Evolutionary conservation across 768 basidiomycete genomes (phyloP).

Genomic region (Galerina sulciceps): DNA sequence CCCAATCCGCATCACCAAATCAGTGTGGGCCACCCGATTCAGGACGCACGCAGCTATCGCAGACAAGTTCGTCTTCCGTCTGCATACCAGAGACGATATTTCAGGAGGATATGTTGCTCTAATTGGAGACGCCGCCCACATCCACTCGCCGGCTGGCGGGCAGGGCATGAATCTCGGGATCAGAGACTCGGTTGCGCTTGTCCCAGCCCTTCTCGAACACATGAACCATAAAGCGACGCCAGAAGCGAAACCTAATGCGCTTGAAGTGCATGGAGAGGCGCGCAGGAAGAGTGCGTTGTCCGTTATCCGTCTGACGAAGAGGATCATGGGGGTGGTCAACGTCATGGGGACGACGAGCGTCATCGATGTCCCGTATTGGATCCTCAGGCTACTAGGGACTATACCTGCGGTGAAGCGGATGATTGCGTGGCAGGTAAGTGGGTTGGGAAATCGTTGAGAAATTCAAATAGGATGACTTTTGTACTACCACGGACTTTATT

Average conservation of each 20-base stretch:
- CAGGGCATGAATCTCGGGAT: slow-evolving; percentile 11
- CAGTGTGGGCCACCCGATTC: slow-evolving; percentile 6
- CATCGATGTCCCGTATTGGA: slow-evolving; percentile 4
- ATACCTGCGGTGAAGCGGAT: not conserved
- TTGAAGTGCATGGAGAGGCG: not conserved
- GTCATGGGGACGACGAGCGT: not conserved
- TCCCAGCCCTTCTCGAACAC: not conserved
- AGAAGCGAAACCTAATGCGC: not conserved
- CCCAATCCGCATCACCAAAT: not conserved
- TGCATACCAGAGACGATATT: not conserved
- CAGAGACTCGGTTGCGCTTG: slow-evolving; percentile 3
- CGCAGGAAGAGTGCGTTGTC: not conserved
- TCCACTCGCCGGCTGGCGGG: slow-evolving; percentile 6
- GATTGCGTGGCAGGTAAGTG: slow-evolving; percentile 8
- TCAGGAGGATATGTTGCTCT: slow-evolving; percentile 5
- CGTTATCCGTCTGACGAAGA: slow-evolving; percentile 5
- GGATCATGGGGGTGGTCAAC: not conserved
- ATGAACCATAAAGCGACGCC: not conserved
- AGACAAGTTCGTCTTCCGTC: slow-evolving; percentile 1
- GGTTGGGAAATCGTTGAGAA: slow-evolving; percentile 7
- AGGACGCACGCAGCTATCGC: slow-evolving; percentile 4
- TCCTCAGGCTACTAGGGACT: not conserved
- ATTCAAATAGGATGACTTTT: not conserved
- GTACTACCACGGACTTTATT: too few relatives aligned
- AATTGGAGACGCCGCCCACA: slow-evolving; percentile 4